Base-by-base conservation (phyloP, 208 protist genomes). In the Leishmania turanica region DNA sequence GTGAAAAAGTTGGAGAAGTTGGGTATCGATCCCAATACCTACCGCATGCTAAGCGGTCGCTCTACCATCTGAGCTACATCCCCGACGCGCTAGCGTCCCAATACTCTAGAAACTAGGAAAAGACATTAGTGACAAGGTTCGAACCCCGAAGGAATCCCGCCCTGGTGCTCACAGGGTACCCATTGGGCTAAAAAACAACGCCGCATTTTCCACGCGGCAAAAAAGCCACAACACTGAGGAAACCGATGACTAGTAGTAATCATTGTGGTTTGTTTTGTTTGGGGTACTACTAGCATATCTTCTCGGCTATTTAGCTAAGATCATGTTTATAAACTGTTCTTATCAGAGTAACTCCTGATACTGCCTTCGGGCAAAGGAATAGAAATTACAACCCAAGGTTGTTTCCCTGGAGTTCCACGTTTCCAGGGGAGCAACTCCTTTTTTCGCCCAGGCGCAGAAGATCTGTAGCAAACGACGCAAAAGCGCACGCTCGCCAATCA, bases 61-160 rank as follows among this genome's bases (percentile, higher is more conserved):
- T 97, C 93, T 97, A 97, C 93, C 93, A 97, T 97, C 91, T 95
- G 91, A 95, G 91, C 93, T 97, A 97, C 93, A 97, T 93, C 90
- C 93, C 93, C 93, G 79, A 37, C 74, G 31, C 42, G 27, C 0
- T 2, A 1, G 7, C 7, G 1, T 1, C 13, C 5, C 27, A 27
- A 11, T 40, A 8, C 24, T 0, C 24, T 9, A 15, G 0, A 0
- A n/a, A 31, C 0, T 31, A 7, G 6, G 7, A 15, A 24, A 62
- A 21, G 0, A 1, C 24, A 0, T 6, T 27, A 13, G 13, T 1
- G 6, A 0, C 27, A 2, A 1, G 56, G 60, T 37, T 66, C 60
- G 60, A 66, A 66, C 60, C 60, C n/a, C 0, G 1, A 21, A 54
- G 1, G 15, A 0, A 21, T 54, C 51, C 15, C 13, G 0, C 17